These are phyloP conservation scores for Talaromyces sp. DNA, from an alignment of 2,329 filamentous ascomycete species.

Conservation along the genomic window DNA sequence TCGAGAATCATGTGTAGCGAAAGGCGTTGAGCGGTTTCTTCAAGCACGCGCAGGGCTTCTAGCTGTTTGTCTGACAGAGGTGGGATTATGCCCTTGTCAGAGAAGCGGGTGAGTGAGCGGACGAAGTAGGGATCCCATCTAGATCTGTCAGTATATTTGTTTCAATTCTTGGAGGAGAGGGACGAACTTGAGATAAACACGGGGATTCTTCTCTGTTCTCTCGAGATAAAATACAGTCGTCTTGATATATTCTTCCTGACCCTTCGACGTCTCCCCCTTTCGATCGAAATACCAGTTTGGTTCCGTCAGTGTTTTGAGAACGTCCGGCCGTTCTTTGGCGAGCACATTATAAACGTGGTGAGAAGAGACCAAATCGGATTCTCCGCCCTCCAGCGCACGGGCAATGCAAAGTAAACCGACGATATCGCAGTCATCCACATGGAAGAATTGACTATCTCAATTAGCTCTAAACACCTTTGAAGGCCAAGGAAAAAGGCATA, in stretches of 20 bases:
- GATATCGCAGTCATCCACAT: conserved; percentile 76
- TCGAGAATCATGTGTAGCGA: conserved; percentile 82
- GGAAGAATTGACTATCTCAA: conserved; percentile 68
- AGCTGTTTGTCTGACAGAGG: conserved; percentile 65
- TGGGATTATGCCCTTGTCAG: conserved; percentile 68
- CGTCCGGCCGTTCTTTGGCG: conserved; percentile 70
- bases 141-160: conserved; percentile 7
- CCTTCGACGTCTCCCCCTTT: conserved; percentile 74
- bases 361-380: conserved; percentile 74
- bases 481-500: conserved; percentile 25
- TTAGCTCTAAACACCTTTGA: neutral
- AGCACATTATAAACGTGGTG: conserved; percentile 81
- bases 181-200: conserved; percentile 68
- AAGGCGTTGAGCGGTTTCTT: conserved; percentile 69
- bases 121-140: conserved; percentile 86
- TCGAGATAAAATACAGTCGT: conserved; percentile 75
- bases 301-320: conserved; percentile 68
- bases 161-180: neutral
- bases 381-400: conserved; percentile 74
- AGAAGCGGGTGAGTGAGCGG: conserved; percentile 70
- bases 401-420: conserved; percentile 80
- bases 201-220: conserved; percentile 55
- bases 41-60: conserved; percentile 66
- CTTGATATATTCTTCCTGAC: conserved; percentile 70
- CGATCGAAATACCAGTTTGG: conserved; percentile 91